A percentile compares a stretch with the other conserved stretches of the same genome.
Conservation (phyloP, 2,329 filamentous ascomycete genomes). For the Coniochaeta prunicola region DNA sequence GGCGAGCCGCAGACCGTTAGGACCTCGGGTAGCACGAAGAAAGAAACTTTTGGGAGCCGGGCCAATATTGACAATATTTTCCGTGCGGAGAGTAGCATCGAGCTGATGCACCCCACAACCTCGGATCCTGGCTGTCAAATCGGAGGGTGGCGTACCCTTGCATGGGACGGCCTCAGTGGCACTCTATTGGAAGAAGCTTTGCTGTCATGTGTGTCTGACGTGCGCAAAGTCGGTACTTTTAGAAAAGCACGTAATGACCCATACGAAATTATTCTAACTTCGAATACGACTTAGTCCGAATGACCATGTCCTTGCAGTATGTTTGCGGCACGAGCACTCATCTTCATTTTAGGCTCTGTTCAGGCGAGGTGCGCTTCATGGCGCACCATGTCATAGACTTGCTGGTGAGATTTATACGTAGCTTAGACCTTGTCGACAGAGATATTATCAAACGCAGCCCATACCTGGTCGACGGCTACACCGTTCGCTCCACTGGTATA, state of each 20-base stretch:
- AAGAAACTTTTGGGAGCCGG: background rate
- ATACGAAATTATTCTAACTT: background rate
- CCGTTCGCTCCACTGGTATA: conserved; percentile 12
- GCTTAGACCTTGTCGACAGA: conserved; percentile 13
- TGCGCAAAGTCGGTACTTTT: background rate
- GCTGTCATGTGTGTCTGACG: background rate
- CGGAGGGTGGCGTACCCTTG: background rate
- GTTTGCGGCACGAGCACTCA: too few relatives aligned
- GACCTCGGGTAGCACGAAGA: background rate
- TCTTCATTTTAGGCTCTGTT: too few relatives aligned
- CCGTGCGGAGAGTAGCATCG: background rate
- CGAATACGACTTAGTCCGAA: background rate
- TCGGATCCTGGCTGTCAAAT: background rate
- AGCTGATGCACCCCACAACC: background rate
- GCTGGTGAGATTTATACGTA: too few relatives aligned
- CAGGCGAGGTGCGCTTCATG: too few relatives aligned
- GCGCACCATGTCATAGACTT: background rate
- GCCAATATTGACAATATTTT: background rate
- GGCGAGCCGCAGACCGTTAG: background rate
- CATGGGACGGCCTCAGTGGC: background rate
- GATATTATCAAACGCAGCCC: conserved; percentile 17
- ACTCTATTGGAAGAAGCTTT: background rate
- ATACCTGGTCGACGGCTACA: conserved; percentile 12
- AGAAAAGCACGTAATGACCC: background rate
- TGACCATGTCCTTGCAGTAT: too few relatives aligned